Evolutionary conservation across 1,284 basidiomycete genomes (phyloP), one percentile per base, ranked within the genome.

Genomic region (Naganishia albida): DNA sequence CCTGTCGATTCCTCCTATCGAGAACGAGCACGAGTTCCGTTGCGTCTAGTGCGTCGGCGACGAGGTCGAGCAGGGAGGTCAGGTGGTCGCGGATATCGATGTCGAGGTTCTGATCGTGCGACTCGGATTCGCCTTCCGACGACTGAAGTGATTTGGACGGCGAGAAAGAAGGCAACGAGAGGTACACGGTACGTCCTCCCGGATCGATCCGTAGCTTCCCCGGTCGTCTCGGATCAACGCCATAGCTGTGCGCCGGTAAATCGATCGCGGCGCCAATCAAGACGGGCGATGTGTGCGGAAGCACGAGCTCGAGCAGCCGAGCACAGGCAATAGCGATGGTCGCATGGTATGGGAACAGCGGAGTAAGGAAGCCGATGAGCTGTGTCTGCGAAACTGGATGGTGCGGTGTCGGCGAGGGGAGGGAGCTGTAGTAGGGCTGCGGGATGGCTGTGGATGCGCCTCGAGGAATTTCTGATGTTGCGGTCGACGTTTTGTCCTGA

Each of bases 1-100:
- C 72, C 23, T 74, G 74, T 28, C 74, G 67, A 60, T 77, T 77
- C 25, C 74, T 67, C 54, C 74, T 66, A 62, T 77, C 74, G 40
- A 80, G 71, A 1, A 77, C 72, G 26, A 80, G 70, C 4, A 80
- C 67, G 39, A 78, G 70, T 56, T 72, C 66, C 30, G 66, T 70
- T 3, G 75, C 77, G 30, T 75, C 69, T 16, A 80, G 67, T 16
- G 72, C 70, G 46, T 80, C 78, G 18, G 72, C 70, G 16, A 77
- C 75, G 10, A 80, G 72, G 60, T 80, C 78, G 34, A 79, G 72
- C 7, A 79, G 67, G 7, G 77, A 76, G 1, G 77, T 80, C 12
- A 80, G 66, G 16, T 69, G 71, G 60, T 79, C 78, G 56, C 76
- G 67, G 46, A 79, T 76, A 56, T 79, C 78, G 44, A 77, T 68